Percentiles rank a stretch among this genome's conserved stretches.
These are phyloP conservation scores for Fusarium azukiicola DNA, from an alignment of 2,329 filamentous ascomycete genomes.

Conservation along the genomic window DNA sequence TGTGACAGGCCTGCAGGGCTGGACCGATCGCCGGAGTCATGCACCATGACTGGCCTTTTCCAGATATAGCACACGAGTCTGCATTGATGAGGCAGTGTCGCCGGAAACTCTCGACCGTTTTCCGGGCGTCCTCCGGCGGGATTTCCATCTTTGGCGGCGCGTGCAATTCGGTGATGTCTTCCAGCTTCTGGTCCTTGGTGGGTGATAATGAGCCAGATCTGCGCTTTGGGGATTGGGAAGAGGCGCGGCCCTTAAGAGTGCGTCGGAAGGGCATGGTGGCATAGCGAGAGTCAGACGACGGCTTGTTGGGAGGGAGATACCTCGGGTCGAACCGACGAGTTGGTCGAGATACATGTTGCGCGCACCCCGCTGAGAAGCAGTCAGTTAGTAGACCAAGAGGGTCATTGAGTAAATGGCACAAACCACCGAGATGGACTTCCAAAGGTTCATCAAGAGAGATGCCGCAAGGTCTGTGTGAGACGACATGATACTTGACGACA, in stretches of 20 bases:
- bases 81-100: constrained; percentile 11
- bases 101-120: background rate
- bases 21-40: constrained; percentile 29
- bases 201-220: constrained; percentile 26
- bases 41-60: constrained; percentile 46
- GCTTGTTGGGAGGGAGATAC: constrained; percentile 29
- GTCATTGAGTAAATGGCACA: no score
- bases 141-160: constrained; percentile 29
- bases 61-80: constrained; percentile 39
- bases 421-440: constrained; percentile 19
- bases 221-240: constrained; percentile 25
- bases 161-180: constrained; percentile 22
- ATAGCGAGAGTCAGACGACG: constrained; percentile 8
- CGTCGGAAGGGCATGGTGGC: constrained; percentile 16
- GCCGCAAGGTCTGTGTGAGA: constrained; percentile 20
- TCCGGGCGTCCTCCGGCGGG: background rate
- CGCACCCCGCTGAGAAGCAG: constrained; percentile 21
- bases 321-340: constrained; percentile 10
- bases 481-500: constrained; percentile 23
- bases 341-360: constrained; percentile 14
- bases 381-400: background rate
- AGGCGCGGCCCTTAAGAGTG: background rate
- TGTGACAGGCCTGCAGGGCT: constrained; percentile 47
- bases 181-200: background rate
- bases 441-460: background rate